Percentiles rank a stretch among this genome's conserved stretches.
Evolutionary conservation across 371 early-diverging fungal species (phyloP).

Genomic region (Mortierella sp.): DNA sequence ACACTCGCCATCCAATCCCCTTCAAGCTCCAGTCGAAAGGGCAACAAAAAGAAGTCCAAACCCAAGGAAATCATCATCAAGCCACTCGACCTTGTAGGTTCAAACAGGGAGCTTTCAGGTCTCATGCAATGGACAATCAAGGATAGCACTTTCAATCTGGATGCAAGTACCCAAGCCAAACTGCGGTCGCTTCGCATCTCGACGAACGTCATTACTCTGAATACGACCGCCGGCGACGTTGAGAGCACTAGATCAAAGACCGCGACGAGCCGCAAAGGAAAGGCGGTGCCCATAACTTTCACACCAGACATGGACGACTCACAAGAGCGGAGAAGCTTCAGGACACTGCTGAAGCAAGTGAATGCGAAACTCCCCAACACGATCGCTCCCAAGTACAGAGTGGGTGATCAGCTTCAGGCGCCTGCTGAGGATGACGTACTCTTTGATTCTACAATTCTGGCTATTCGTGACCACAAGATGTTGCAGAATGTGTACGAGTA

Average conservation of each 20-base stretch:
- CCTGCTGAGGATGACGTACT: constrained; percentile 16
- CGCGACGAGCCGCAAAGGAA: no score
- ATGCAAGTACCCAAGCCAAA: constrained; percentile 2
- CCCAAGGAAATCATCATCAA: neutral
- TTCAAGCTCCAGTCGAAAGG: no score
- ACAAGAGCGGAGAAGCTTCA: neutral
- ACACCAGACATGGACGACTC: no score
- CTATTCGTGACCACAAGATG: constrained; percentile 13
- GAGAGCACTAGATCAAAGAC: no score
- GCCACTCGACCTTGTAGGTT: neutral
- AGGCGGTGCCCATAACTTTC: no score
- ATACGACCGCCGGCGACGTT: no score
- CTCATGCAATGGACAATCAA: constrained; percentile 26
- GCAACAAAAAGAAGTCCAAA: no score
- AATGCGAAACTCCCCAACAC: constrained; percentile 10
- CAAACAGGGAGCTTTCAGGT: constrained; percentile 12
- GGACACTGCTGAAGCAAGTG: neutral
- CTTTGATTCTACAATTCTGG: constrained; percentile 11
- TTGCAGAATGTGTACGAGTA: constrained; percentile 21
- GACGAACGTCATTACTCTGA: neutral
- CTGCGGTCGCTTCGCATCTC: constrained; percentile 16
- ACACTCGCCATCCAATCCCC: no score
- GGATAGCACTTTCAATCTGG: constrained; percentile 4
- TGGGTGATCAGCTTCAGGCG: constrained; percentile 16
- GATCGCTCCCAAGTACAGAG: constrained; percentile 15